These are phyloP conservation scores for Darksidea phi DNA, from an alignment of 495 filamentous ascomycete genomes.

Conservation along the genomic window DNA sequence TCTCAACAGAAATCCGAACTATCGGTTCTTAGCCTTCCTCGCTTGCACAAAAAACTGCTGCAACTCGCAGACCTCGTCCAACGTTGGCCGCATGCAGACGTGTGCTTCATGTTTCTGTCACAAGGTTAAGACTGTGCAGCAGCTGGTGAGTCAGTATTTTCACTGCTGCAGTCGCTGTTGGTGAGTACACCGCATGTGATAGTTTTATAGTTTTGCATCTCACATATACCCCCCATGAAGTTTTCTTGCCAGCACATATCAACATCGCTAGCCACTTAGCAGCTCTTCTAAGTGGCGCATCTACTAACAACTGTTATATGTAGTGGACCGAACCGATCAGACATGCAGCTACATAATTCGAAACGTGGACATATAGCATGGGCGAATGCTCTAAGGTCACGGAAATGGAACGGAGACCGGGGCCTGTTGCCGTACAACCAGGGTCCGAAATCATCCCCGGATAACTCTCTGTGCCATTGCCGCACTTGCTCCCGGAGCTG, in stretches of 20 bases:
- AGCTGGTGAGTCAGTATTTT: background rate
- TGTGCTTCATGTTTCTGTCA: background rate
- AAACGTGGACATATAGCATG: conserved; percentile 26
- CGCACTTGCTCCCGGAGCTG: conserved; percentile 9
- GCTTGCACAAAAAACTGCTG: too few relatives aligned
- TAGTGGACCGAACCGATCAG: background rate
- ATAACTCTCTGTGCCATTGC: conserved; percentile 10
- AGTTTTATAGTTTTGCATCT: background rate
- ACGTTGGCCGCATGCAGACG: background rate
- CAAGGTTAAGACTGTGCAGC: background rate
- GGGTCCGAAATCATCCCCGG: conserved; percentile 22
- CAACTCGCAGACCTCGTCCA: too few relatives aligned
- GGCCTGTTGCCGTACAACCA: conserved; percentile 11
- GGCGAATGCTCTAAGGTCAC: conserved; percentile 12
- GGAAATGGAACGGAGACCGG: conserved; percentile 25
- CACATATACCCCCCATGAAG: background rate
- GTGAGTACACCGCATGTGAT: background rate
- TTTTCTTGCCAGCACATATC: background rate
- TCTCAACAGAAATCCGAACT: too few relatives aligned
- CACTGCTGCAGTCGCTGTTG: background rate
- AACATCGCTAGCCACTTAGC: background rate
- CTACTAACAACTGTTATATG: conserved; percentile 23
- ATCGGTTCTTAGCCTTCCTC: too few relatives aligned
- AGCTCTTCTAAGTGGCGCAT: conserved; percentile 10
- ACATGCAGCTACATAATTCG: conserved; percentile 23